These are phyloP conservation scores for Dalbergia cultrata DNA, from an alignment of 306 rosid species.

Conservation along the genomic window DNA sequence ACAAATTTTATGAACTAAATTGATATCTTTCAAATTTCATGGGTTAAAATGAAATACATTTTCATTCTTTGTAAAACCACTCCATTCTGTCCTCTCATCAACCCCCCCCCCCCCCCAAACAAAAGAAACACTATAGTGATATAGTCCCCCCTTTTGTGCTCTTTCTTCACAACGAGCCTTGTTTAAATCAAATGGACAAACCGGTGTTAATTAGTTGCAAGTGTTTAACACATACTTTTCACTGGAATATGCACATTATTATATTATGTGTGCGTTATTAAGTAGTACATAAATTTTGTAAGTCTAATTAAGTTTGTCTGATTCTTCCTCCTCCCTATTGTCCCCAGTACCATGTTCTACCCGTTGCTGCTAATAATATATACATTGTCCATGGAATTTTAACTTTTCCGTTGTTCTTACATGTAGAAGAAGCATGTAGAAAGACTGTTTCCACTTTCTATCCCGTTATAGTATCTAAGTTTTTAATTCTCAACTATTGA, in stretches of 20 bases:
- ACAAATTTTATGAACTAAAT: too few species aligned
- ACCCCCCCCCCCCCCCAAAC: too few species aligned
- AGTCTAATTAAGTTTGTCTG: conserved; percentile 33
- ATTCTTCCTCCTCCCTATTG: conserved; percentile 41
- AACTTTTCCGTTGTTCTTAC: conserved; percentile 55
- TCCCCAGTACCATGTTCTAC: conserved; percentile 48
- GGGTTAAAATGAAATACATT: too few species aligned
- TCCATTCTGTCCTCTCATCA: conserved; percentile 7
- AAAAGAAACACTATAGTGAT: neutral
- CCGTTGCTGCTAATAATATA: conserved; percentile 17
- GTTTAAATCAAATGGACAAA: conserved; percentile 39
- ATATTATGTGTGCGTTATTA: neutral
- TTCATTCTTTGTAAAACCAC: conserved; percentile 33
- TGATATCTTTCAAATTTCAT: too few species aligned
- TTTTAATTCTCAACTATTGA: conserved; percentile 20
- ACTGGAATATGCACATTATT: conserved; percentile 37
- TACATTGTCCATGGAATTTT: conserved; percentile 42
- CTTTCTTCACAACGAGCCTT: neutral
- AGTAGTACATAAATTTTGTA: neutral
- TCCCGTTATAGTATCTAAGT: conserved; percentile 36
- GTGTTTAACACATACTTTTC: conserved; percentile 29
- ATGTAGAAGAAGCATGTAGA: conserved; percentile 43
- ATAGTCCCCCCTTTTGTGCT: neutral
- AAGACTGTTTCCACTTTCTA: conserved; percentile 35
- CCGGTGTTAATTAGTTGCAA: conserved; percentile 36